Percentiles rank a stretch among this genome's conserved stretches.
These are phyloP conservation scores for Ophiosphaerella herpotricha DNA, from an alignment of 2,329 filamentous ascomycete genomes.

Conservation along the genomic window DNA sequence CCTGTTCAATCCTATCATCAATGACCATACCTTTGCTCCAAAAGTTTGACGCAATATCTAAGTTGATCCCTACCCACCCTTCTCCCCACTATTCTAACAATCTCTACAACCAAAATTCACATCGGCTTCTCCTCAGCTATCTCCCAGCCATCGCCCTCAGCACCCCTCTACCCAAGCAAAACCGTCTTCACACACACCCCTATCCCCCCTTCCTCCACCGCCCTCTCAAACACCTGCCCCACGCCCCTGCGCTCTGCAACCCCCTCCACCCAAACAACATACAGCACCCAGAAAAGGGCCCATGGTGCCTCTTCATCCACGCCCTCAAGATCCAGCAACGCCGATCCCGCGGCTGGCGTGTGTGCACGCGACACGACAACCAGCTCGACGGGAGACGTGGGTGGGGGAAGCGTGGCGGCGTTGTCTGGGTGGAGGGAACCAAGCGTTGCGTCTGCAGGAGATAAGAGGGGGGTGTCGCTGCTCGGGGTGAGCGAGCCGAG, in stretches of 20 bases:
- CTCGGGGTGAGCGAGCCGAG: background rate
- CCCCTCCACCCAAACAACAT: slow-evolving; percentile 2
- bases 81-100: no score
- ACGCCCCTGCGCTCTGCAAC: slow-evolving; percentile 5
- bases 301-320: background rate
- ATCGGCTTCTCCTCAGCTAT: no score
- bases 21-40: no score
- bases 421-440: no score
- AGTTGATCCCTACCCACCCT: no score
- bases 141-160: no score
- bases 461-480: background rate
- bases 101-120: no score
- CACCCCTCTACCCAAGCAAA: background rate
- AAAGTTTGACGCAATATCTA: no score
- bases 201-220: background rate
- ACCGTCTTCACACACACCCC: background rate
- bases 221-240: slow-evolving; percentile 1
- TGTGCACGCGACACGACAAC: background rate
- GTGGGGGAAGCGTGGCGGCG: no score
- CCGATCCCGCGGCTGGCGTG: background rate
- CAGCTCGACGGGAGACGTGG: background rate
- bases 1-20: no score
- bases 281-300: slow-evolving; percentile 2
- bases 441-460: no score
- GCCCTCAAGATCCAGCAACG: background rate